Conservation (phyloP, 352 stramenopile genomes). For the Phytophthora megakarya region DNA sequence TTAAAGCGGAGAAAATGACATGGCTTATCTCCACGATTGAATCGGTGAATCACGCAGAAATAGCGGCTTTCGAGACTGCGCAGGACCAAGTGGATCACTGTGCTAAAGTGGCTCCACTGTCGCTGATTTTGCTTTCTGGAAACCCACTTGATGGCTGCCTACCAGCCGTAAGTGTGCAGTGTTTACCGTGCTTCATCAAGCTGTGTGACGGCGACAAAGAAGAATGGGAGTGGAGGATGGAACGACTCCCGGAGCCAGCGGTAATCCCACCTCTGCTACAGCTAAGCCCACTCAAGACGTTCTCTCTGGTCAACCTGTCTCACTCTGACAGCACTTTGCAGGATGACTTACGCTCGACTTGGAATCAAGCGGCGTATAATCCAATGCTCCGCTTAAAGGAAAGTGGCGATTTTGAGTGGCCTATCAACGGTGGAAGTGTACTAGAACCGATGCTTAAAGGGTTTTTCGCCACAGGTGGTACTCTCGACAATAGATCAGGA, state of each 20-base stretch:
- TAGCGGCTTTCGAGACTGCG: slow-evolving; percentile 50
- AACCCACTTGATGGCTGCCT: slow-evolving; percentile 77
- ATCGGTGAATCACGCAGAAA: slow-evolving; percentile 55
- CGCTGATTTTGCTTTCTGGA: slow-evolving; percentile 65
- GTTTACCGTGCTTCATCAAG: slow-evolving; percentile 65
- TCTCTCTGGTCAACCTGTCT: slow-evolving; percentile 46
- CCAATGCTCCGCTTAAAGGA: slow-evolving; percentile 37
- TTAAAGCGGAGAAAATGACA: slow-evolving; percentile 62
- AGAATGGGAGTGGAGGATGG: slow-evolving; percentile 69
- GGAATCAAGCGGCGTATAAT: slow-evolving; percentile 44
- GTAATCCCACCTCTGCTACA: slow-evolving; percentile 58
- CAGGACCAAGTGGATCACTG: slow-evolving; percentile 64
- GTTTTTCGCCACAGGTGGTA: slow-evolving; percentile 43
- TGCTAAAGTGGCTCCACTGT: slow-evolving; percentile 57
- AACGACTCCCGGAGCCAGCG: slow-evolving; percentile 37
- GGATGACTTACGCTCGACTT: slow-evolving; percentile 51
- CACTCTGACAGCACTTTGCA: slow-evolving; percentile 47
- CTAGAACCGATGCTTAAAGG: slow-evolving; percentile 58
- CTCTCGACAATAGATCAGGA: slow-evolving; percentile 26
- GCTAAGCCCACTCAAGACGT: slow-evolving; percentile 52
- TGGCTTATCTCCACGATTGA: slow-evolving; percentile 53
- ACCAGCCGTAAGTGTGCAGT: slow-evolving; percentile 62
- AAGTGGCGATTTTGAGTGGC: slow-evolving; percentile 70
- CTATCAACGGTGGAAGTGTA: slow-evolving; percentile 67
- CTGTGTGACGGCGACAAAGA: slow-evolving; percentile 63